Evolutionary conservation across 176 grass and related monocot species (phyloP), one percentile per base, ranked within the genome.

Genomic region (Thinopyrum elongatum): DNA sequence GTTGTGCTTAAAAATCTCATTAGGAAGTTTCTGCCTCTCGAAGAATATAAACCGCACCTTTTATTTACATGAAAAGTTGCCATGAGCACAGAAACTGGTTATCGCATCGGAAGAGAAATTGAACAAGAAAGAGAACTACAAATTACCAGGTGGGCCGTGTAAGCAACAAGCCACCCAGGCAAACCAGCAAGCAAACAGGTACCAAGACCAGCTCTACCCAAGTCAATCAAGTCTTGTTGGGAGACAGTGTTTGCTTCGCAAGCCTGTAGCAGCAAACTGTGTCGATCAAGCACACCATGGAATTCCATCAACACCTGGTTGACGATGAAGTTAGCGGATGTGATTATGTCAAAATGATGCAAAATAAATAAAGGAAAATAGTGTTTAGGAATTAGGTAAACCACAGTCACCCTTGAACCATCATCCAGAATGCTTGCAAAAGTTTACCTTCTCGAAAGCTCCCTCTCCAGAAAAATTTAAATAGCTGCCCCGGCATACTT

Each of bases 401-500:
- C 47, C 41, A 87, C n/a, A 59, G 74, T 80, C 2, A 6, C 46
- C 78, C 33, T 49, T 17, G 83, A 90, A 80, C 36, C 53, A 68
- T 68, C 51, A 65, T 86, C 57, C 22, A 44, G 78, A 76, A 44
- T 49, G 29, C n/a, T 74, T 81, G 46, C 10, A 72, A 79, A 90
- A 73, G 8, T 29, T 82, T 90, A 99, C 97, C 90, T 99, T 99
- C 87, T 96, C 88, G 42, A 96, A 99, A 85, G 97, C 94, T 16
- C 92, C 97, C 91, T 99, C 97, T 70, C 97, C 94, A 76, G 94
- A 85, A 82, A 99, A 92, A 88, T 95, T 96, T 82, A 99, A 84
- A 96, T 96, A 99, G 86, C 97, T 99, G 29, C 97, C 97, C 36
- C 97, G 87, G 83, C 97, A 99, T 86, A 99, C 88, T 88, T 99